Conservation (phyloP, 2,329 filamentous ascomycete genomes). For the Monosporascus sp. region DNA sequence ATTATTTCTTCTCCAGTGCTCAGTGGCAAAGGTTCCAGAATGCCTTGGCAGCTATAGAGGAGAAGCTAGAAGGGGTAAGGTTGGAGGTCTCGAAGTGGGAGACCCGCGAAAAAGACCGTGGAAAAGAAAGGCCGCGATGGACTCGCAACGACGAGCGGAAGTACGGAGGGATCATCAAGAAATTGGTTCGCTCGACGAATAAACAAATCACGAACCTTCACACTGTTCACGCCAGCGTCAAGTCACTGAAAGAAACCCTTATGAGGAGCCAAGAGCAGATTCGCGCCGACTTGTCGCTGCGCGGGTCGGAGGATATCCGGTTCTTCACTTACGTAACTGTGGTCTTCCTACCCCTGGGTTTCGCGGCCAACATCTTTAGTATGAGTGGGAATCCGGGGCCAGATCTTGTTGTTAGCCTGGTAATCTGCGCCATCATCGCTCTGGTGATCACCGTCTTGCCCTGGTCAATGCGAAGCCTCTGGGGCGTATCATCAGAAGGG, state of each 20-base stretch:
- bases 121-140: conserved; percentile 24
- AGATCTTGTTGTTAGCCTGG: conserved; percentile 11
- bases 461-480: conserved; percentile 3
- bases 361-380: conserved; percentile 26
- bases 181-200: background rate
- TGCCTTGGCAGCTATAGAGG: conserved; percentile 13
- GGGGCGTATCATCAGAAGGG: background rate
- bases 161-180: conserved; percentile 15
- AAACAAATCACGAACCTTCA: conserved; percentile 1
- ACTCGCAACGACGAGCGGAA: conserved; percentile 26
- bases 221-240: background rate
- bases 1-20: conserved; percentile 1
- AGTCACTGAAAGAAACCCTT: background rate
- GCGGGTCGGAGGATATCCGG: conserved; percentile 21
- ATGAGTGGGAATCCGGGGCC: conserved; percentile 20
- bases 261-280: conserved; percentile 2
- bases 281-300: conserved; percentile 7
- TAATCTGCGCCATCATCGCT: conserved; percentile 4
- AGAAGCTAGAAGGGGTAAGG: conserved; percentile 13
- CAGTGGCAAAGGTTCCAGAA: conserved; percentile 13
- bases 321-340: conserved; percentile 30
- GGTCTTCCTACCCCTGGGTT: conserved; percentile 27
- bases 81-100: conserved; percentile 19
- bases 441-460: conserved; percentile 1
- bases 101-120: conserved; percentile 18